phyloP scores from a whole-genome alignment of 352 stramenopile species.

The Pythium phragmitis region DNA sequence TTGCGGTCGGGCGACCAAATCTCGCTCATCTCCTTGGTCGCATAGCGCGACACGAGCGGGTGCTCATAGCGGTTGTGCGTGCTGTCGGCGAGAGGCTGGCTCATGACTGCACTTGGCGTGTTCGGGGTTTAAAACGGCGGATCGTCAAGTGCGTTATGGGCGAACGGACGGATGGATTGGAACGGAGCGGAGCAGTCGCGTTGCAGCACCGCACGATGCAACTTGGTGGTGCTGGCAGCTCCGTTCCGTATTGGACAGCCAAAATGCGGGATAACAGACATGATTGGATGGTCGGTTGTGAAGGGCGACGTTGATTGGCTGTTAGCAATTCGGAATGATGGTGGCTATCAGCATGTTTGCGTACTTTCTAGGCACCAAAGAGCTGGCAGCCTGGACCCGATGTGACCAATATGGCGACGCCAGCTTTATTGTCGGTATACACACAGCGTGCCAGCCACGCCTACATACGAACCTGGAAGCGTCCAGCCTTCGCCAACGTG shows the following conservation, averaged over 20 bases:
- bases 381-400: background rate
- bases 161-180: background rate
- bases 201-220: constrained; percentile 24
- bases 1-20: constrained; percentile 98
- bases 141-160: constrained; percentile 18
- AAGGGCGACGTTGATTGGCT: constrained; percentile 11
- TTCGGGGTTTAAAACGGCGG: background rate
- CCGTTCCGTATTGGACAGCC: constrained; percentile 10
- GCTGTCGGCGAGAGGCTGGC: constrained; percentile 31
- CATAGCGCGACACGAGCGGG: constrained; percentile 93
- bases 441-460: constrained; percentile 23
- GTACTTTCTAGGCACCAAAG: constrained; percentile 4
- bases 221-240: constrained; percentile 26
- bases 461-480: constrained; percentile 94
- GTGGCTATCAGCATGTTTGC: background rate
- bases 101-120: constrained; percentile 21
- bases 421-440: constrained; percentile 4
- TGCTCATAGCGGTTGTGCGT: constrained; percentile 86
- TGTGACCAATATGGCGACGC: background rate
- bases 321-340: constrained; percentile 1
- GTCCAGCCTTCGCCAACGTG: constrained; percentile 94
- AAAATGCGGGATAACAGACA: constrained; percentile 13
- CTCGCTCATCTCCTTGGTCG: constrained; percentile 99
- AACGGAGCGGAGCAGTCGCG: background rate
- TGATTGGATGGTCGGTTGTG: constrained; percentile 3